Evolutionary conservation across 331 rosid genomes (phyloP).

Genomic region (Pyrus hybrid): DNA sequence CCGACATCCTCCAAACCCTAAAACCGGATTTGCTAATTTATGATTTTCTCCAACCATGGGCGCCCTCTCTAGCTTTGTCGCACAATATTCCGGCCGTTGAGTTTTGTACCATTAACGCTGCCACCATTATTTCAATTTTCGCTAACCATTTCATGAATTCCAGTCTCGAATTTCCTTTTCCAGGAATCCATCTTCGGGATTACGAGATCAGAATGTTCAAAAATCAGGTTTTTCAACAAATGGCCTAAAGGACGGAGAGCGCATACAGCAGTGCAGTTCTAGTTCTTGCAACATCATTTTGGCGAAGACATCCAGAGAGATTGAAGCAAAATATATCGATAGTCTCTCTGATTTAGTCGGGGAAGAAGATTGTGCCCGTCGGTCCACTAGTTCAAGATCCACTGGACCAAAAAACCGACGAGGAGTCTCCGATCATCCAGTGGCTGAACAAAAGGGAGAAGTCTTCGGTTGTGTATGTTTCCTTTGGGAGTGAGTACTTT

Average conservation of each 20-base stretch:
- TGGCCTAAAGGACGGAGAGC: neutral
- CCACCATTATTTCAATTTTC: neutral
- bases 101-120: neutral
- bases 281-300: constrained; percentile 2
- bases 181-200: neutral
- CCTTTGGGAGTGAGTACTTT: too few relatives aligned
- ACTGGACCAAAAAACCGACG: neutral
- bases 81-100: constrained; percentile 14
- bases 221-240: neutral
- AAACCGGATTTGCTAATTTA: too few relatives aligned
- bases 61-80: constrained; percentile 7
- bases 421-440: neutral
- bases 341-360: neutral
- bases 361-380: constrained; percentile 8
- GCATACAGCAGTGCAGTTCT: neutral
- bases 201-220: neutral
- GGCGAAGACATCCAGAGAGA: constrained; percentile 1
- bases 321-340: constrained; percentile 20
- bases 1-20: too few relatives aligned
- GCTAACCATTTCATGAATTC: neutral
- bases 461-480: neutral
- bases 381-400: constrained; percentile 18
- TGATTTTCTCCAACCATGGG: constrained; percentile 1
- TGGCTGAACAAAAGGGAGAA: constrained; percentile 7
- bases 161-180: constrained; percentile 1